Percentiles rank a stretch among this genome's conserved stretches.
Evolutionary conservation across 1,284 basidiomycete genomes (phyloP).

Genomic region (Cryptococcus neoformans): DNA sequence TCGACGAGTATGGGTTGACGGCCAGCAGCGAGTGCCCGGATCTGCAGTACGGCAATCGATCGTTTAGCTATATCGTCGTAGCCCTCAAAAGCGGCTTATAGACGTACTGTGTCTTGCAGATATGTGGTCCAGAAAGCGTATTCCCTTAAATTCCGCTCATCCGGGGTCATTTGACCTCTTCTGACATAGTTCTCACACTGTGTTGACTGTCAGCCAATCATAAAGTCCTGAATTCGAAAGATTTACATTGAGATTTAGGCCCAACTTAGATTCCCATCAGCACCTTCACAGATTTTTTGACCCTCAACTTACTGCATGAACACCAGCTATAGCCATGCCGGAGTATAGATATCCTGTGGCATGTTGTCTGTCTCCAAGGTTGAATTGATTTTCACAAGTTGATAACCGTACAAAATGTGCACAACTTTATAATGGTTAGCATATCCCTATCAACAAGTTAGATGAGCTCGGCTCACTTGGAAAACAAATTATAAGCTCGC

Average conservation of each 20-base stretch:
- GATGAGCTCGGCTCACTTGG: conserved; percentile 9
- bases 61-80: not conserved
- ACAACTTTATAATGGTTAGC: not conserved
- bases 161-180: conserved; percentile 11
- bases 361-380: too few species aligned
- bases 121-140: conserved; percentile 19
- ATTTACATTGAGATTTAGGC: conserved; percentile 11
- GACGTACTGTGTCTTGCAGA: conserved; percentile 17
- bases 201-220: not conserved
- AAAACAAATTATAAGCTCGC: conserved; percentile 12
- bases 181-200: conserved; percentile 10
- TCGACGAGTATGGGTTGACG: conserved; percentile 15
- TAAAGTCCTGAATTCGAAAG: not conserved
- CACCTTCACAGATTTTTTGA: not conserved
- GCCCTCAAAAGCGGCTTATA: not conserved
- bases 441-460: not conserved
- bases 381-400: not conserved
- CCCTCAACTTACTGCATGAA: conserved; percentile 10
- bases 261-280: conserved; percentile 3
- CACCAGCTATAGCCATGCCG: conserved; percentile 9
- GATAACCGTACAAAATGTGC: not conserved
- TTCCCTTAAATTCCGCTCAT: conserved; percentile 11
- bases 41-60: conserved; percentile 1
- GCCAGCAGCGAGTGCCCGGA: conserved; percentile 19
- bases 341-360: conserved; percentile 12